phyloP scores from a whole-genome alignment of 2,329 filamentous ascomycete genomes.

The Penicillium nordicum region DNA sequence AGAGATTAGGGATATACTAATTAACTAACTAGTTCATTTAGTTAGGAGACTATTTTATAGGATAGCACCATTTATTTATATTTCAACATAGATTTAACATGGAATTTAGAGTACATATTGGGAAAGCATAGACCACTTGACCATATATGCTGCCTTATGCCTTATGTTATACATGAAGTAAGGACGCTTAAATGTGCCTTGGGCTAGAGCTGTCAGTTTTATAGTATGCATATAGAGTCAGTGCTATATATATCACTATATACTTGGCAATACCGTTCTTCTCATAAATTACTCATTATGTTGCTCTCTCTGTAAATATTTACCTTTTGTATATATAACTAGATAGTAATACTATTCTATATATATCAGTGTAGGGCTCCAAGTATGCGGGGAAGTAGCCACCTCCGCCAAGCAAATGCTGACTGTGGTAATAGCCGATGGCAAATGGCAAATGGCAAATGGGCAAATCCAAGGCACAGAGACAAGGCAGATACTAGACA shows the following conservation, averaged over 20 bases:
- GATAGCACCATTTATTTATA: not conserved
- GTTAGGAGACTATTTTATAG: not conserved
- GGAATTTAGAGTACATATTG: not conserved
- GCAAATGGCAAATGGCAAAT: not conserved
- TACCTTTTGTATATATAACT: too few relatives aligned
- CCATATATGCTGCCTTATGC: not conserved
- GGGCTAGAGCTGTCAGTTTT: not conserved
- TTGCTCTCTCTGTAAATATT: too few relatives aligned
- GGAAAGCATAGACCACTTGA: not conserved
- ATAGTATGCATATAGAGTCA: not conserved
- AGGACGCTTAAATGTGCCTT: not conserved
- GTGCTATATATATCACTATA: not conserved
- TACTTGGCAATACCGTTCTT: not conserved
- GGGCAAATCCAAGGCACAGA: not conserved
- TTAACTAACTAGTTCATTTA: too few relatives aligned
- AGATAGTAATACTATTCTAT: too few relatives aligned
- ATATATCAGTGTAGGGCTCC: too few relatives aligned
- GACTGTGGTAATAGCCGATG: slow-evolving; percentile 7
- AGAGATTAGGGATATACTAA: too few relatives aligned
- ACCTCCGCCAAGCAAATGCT: slow-evolving; percentile 1
- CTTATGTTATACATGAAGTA: not conserved
- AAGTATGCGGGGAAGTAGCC: not conserved
- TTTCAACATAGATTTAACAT: not conserved
- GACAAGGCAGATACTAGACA: not conserved
- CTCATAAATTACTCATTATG: too few relatives aligned